phyloP scores from a whole-genome alignment of 1,284 basidiomycete genomes.

The Naganishia sp. region DNA sequence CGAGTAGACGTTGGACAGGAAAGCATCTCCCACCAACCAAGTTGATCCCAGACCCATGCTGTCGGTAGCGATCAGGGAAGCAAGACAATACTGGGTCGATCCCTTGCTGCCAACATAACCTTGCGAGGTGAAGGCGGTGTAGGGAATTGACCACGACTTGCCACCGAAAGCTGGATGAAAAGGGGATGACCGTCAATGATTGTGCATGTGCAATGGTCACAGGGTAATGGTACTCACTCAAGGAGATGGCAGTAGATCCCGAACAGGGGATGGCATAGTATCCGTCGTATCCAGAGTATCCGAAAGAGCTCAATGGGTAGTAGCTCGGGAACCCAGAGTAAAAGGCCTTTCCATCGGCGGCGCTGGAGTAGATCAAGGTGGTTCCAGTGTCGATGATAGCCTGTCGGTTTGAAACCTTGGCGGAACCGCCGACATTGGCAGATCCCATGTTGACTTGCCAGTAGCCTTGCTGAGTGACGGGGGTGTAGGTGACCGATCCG shows the following conservation, averaged over 20 bases:
- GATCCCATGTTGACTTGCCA: conserved; percentile 41
- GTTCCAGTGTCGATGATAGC: conserved; percentile 51
- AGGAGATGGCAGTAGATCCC: conserved; percentile 27
- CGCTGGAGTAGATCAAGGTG: conserved; percentile 38
- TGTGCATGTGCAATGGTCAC: not conserved
- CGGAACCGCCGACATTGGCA: conserved; percentile 18
- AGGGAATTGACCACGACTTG: conserved; percentile 26
- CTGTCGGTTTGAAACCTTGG: conserved; percentile 15
- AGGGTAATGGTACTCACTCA: conserved; percentile 5
- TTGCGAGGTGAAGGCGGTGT: conserved; percentile 17
- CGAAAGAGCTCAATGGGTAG: conserved; percentile 32
- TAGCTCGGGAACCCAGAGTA: conserved; percentile 37
- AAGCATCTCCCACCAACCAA: conserved; percentile 34
- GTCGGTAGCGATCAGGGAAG: conserved; percentile 28
- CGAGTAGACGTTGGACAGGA: conserved; percentile 31
- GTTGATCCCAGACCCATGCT: conserved; percentile 30
- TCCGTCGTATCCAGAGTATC: conserved; percentile 35
- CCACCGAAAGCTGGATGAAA: conserved; percentile 12
- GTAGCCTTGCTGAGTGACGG: conserved; percentile 53
- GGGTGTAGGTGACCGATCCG: conserved; percentile 59
- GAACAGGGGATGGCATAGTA: conserved; percentile 36
- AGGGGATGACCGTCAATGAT: not conserved
- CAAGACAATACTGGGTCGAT: conserved; percentile 28
- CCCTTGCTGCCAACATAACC: conserved; percentile 26
- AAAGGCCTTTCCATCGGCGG: conserved; percentile 32